phyloP scores from a whole-genome alignment of 768 basidiomycete genomes.

The Amanita thiersii region DNA sequence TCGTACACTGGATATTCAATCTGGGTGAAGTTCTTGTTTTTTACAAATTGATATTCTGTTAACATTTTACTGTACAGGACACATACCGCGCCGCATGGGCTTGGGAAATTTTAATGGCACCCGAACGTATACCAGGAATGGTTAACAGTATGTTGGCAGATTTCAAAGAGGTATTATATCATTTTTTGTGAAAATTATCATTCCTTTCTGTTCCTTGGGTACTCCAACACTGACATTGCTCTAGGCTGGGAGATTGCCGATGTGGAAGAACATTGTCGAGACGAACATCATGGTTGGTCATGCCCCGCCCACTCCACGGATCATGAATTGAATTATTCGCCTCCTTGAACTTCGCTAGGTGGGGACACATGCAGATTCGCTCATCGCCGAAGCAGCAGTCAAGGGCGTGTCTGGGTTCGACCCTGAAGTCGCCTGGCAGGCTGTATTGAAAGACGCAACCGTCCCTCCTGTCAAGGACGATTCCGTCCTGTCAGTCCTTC shows the following conservation, averaged over 20 bases:
- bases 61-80: constrained; percentile 56
- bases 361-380: constrained; percentile 73
- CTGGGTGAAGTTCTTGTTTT: constrained; percentile 38
- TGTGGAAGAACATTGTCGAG: constrained; percentile 89
- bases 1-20: constrained; percentile 79
- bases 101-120: constrained; percentile 69
- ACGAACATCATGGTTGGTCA: constrained; percentile 75
- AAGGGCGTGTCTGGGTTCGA: constrained; percentile 64
- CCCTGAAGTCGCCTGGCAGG: constrained; percentile 57
- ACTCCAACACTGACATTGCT: no score
- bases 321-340: no score
- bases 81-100: constrained; percentile 76
- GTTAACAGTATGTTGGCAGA: constrained; percentile 76
- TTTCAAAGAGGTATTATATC: constrained; percentile 44
- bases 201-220: no score
- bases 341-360: no score
- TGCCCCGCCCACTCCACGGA: not conserved
- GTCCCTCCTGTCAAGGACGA: constrained; percentile 56
- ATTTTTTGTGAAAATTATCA: not conserved
- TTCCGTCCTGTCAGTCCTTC: no score
- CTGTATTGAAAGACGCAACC: constrained; percentile 67
- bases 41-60: no score
- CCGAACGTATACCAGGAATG: constrained; percentile 72
- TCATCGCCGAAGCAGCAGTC: constrained; percentile 62
- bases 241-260: constrained; percentile 78